phyloP scores from a whole-genome alignment of 2,329 filamentous ascomycete species.

The Paecilomyces formosus region DNA sequence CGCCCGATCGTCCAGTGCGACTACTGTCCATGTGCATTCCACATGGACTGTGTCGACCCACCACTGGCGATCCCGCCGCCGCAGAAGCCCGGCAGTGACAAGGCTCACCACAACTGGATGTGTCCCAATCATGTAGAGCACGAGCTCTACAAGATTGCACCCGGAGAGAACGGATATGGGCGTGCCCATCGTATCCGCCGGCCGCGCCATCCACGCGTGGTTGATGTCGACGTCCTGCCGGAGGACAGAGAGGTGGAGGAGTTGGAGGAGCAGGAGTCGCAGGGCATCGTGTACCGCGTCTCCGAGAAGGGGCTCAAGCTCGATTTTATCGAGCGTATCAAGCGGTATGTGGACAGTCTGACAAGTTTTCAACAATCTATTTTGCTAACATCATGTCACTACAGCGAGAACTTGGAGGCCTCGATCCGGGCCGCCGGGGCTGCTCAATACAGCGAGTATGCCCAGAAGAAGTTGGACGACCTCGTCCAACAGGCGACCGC shows the following conservation, averaged over 20 bases:
- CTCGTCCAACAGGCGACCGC: slow-evolving; percentile 16
- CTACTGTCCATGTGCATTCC: slow-evolving; percentile 74
- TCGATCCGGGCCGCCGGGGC: slow-evolving; percentile 13
- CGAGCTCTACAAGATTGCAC: slow-evolving; percentile 46
- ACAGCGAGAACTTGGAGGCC: slow-evolving; percentile 14
- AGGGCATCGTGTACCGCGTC: slow-evolving; percentile 59
- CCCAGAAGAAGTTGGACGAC: slow-evolving; percentile 16
- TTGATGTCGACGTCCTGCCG: slow-evolving; percentile 60
- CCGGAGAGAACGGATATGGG: slow-evolving; percentile 48
- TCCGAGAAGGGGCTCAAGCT: slow-evolving; percentile 58
- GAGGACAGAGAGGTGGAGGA: slow-evolving; percentile 46
- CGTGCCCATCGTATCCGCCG: slow-evolving; percentile 24
- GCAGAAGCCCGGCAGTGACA: slow-evolving; percentile 37
- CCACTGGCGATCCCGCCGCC: slow-evolving; percentile 73
- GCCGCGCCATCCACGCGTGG: slow-evolving; percentile 44
- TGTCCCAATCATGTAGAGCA: slow-evolving; percentile 84
- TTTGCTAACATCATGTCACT: slow-evolving; percentile 5
- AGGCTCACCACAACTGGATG: slow-evolving; percentile 66
- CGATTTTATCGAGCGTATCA: slow-evolving; percentile 63
- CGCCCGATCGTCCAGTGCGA: slow-evolving; percentile 81
- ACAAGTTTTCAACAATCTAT: neutral
- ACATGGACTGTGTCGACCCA: slow-evolving; percentile 84
- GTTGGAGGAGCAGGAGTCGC: slow-evolving; percentile 53
- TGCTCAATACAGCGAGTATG: slow-evolving; percentile 17
- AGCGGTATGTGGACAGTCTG: slow-evolving; percentile 24